Conservation (phyloP, 441 rosid species). For the Hura crepitans region DNA sequence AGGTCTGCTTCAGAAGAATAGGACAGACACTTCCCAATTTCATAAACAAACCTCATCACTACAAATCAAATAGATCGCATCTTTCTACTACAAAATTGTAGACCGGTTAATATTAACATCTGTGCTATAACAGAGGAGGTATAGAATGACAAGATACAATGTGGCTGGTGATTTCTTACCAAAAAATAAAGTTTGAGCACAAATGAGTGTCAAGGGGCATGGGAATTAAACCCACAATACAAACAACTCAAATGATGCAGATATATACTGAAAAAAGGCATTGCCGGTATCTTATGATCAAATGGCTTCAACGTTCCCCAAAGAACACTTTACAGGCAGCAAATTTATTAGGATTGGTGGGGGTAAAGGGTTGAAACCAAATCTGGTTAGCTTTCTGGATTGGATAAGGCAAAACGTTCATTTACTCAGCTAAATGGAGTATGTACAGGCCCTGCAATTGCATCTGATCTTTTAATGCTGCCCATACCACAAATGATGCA, state of each 20-base stretch:
- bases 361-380: background rate
- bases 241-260: constrained; percentile 25
- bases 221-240: constrained; percentile 14
- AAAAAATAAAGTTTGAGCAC: background rate
- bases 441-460: constrained; percentile 66
- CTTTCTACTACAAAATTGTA: constrained; percentile 21
- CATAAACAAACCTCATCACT: background rate
- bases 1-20: background rate
- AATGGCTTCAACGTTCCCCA: background rate
- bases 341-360: background rate
- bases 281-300: constrained; percentile 17
- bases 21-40: background rate
- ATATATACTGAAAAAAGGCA: constrained; percentile 20
- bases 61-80: background rate
- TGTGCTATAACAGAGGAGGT: background rate
- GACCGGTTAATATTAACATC: background rate
- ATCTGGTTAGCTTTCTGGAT: background rate
- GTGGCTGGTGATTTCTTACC: background rate
- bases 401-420: background rate
- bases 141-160: constrained; percentile 15
- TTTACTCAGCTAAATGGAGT: constrained; percentile 71
- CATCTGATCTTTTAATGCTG: constrained; percentile 85
- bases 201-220: background rate
- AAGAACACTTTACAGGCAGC: constrained; percentile 1
- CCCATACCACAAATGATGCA: constrained; percentile 99